Percentiles rank a stretch among this genome's conserved stretches.
These are phyloP conservation scores for Ordospora pajunii DNA, from an alignment of 371 early-diverging fungal species.

Conservation along the genomic window DNA sequence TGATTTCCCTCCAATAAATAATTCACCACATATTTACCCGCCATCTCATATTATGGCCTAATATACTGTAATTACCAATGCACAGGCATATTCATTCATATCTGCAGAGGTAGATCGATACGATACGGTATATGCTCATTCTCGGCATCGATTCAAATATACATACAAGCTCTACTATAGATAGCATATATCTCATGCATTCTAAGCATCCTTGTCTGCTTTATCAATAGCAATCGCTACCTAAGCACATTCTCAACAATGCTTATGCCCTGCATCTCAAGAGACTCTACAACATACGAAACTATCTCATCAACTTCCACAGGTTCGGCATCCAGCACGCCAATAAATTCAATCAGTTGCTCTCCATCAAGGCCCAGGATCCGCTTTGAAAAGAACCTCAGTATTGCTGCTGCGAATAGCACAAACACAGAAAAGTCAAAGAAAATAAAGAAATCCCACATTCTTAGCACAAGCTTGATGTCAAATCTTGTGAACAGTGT, in stretches of 20 bases:
- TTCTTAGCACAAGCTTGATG: slow-evolving; percentile 41
- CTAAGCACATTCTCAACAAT: not conserved
- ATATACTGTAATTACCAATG: too few relatives aligned
- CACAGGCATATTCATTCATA: too few relatives aligned
- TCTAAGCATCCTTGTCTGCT: too few relatives aligned
- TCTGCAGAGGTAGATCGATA: too few relatives aligned
- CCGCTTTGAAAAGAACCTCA: slow-evolving; percentile 28
- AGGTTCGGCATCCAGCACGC: slow-evolving; percentile 26
- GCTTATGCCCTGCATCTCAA: slow-evolving; percentile 3
- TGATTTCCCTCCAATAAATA: too few relatives aligned
- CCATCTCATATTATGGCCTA: too few relatives aligned
- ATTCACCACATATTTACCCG: too few relatives aligned
- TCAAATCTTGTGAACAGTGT: slow-evolving; percentile 61
- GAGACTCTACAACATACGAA: not conserved
- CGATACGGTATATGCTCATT: too few relatives aligned
- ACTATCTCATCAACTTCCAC: slow-evolving; percentile 44
- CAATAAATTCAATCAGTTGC: slow-evolving; percentile 39
- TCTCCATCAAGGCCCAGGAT: slow-evolving; percentile 38
- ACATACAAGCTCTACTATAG: too few relatives aligned
- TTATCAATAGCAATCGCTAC: not conserved
- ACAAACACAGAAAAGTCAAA: slow-evolving; percentile 58
- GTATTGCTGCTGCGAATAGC: slow-evolving; percentile 52
- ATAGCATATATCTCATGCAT: too few relatives aligned
- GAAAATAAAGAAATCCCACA: slow-evolving; percentile 59
- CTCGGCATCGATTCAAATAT: too few relatives aligned